These are phyloP conservation scores for Spatholobus suberectus DNA, from an alignment of 306 rosid genomes.

Conservation along the genomic window DNA sequence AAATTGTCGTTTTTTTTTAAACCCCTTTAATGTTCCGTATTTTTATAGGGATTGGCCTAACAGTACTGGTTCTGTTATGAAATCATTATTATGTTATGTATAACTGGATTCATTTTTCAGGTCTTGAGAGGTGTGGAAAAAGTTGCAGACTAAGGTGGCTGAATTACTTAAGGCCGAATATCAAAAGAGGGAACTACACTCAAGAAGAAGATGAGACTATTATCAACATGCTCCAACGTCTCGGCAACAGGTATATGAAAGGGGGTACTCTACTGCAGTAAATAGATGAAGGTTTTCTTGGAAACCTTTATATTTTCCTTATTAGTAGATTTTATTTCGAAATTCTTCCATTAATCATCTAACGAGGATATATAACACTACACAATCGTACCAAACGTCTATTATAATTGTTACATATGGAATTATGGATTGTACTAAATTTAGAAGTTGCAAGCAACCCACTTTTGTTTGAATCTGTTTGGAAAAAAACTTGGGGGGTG, in stretches of 20 bases:
- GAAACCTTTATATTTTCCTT: neutral
- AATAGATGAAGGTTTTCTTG: neutral
- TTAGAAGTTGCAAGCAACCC: neutral
- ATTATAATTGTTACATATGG: neutral
- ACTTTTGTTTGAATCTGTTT: too few relatives aligned
- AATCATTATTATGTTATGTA: neutral
- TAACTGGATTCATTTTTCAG: constrained; percentile 35
- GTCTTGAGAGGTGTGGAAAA: constrained; percentile 69
- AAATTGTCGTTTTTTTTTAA: neutral
- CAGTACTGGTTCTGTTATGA: neutral
- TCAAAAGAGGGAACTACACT: constrained; percentile 52
- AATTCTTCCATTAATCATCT: neutral
- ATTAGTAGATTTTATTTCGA: neutral
- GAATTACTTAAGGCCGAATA: constrained; percentile 64
- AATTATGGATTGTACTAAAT: neutral
- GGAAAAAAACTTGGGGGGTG: too few relatives aligned
- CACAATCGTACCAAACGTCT: neutral
- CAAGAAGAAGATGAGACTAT: constrained; percentile 20
- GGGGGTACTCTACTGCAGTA: neutral
- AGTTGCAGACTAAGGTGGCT: constrained; percentile 80
- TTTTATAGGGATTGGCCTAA: neutral
- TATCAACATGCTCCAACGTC: constrained; percentile 9
- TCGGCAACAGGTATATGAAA: constrained; percentile 43
- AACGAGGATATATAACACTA: neutral
- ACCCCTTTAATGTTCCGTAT: neutral